Evolutionary conservation across 331 rosid genomes (phyloP).

Genomic region (Rosa hybrid): DNA sequence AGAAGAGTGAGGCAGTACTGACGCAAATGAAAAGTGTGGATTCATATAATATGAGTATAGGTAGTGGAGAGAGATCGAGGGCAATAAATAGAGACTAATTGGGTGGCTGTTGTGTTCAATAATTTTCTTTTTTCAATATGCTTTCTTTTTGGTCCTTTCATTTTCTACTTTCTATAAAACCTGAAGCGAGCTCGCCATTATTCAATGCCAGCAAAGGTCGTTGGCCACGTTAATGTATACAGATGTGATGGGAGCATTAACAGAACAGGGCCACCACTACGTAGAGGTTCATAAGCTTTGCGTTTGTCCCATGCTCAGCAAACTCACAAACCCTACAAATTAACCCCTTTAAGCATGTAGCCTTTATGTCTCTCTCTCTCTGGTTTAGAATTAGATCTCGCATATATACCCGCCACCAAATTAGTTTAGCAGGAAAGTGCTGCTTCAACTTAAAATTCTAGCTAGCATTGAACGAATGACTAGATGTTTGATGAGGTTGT

Average conservation of each 20-base stretch:
- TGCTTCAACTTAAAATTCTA: too few species aligned
- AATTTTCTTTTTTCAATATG: neutral
- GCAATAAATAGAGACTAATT: constrained; percentile 29
- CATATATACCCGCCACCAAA: neutral
- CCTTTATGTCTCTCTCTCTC: neutral
- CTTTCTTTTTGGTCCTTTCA: neutral
- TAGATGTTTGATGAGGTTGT: neutral
- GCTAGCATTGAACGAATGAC: neutral
- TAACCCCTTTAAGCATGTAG: too few species aligned
- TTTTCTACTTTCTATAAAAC: neutral
- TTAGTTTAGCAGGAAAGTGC: neutral
- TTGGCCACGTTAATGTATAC: constrained; percentile 23
- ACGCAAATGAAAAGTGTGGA: constrained; percentile 11
- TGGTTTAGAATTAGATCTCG: neutral
- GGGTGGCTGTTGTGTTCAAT: constrained; percentile 22
- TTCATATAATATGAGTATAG: constrained; percentile 27
- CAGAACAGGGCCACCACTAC: neutral
- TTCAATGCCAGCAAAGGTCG: constrained; percentile 53
- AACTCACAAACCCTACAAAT: neutral
- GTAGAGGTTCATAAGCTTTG: neutral
- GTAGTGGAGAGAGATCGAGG: neutral
- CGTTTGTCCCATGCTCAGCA: neutral
- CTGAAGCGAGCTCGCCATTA: constrained; percentile 25
- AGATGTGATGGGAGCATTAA: neutral
- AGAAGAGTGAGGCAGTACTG: neutral